Evolutionary conservation across 2,329 filamentous ascomycete genomes (phyloP), one percentile per base, ranked within the genome.

Genomic region (Fusarium albidum): DNA sequence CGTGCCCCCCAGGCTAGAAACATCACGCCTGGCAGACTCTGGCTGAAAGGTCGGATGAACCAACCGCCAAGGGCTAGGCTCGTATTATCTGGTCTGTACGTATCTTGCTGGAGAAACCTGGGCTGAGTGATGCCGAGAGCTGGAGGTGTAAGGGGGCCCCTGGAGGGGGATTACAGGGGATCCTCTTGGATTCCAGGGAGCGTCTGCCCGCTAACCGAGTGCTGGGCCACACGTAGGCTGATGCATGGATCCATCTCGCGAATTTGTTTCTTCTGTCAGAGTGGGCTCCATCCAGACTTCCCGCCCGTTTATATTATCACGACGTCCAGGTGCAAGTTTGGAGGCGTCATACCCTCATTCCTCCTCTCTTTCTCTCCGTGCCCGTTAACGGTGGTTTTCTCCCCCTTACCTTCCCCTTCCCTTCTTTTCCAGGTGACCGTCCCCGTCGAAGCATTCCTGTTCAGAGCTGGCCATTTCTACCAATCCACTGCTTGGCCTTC

Each of bases 261-360:
- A 31, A 28, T 15, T 41, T 43, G 50, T 13, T 44, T 40, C 39
- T 28, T 28, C 17, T 27, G 12, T 38, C 38, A 17, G 33, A n/a
- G 14, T 49, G 29, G 33, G 51, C 32, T 53, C 48, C 27, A 31
- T 53, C 48, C 27, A 31, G 38, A 31, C 18, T n/a, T 31, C 27
- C 33, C 40, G 12, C 25, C 35, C 41, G 42, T 62, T 52, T 55
- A 59, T 66, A 66, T 65, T 66, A 66, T 66, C 61, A 61, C 50
- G 35, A 57, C 59, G 47, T 52, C 52, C 56, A 39, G 44, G 34
- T 40, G 39, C 31, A 50, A 50, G 39, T 32, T 32, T 38, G 27
- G 48, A 38, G 39, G 49, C 51, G 35, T 46, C 32, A 46, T 49
- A 40, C 43, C 42, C 60, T 51, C 55, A 63, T 63, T 63, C 55